Conservation (phyloP, 2,329 filamentous ascomycete genomes). For the Penicillium sclerotigenum region DNA sequence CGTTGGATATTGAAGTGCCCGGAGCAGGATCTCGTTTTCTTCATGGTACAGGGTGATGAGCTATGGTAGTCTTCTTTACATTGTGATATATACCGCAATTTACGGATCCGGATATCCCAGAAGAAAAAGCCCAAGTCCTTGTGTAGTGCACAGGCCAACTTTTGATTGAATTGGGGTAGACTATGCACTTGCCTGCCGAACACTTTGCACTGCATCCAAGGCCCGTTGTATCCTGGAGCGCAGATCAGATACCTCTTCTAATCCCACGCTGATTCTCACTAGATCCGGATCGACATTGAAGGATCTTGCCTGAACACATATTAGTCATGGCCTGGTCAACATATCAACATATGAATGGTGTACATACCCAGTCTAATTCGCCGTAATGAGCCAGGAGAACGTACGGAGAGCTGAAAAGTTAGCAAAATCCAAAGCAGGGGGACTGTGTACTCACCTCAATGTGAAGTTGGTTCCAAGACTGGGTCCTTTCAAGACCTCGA, state of each 20-base stretch:
- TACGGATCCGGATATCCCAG: conserved; percentile 9
- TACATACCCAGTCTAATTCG: conserved; percentile 79
- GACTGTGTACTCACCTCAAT: conserved; percentile 52
- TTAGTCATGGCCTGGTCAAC: conserved; percentile 12
- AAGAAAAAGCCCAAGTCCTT: not conserved
- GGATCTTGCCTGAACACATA: conserved; percentile 57
- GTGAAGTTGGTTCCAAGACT: conserved; percentile 97
- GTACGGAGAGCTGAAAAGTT: conserved; percentile 68
- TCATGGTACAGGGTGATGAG: not conserved
- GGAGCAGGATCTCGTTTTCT: conserved; percentile 12
- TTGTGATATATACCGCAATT: conserved; percentile 9
- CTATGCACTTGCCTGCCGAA: conserved; percentile 10
- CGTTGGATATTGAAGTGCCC: not conserved
- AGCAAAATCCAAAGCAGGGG: conserved; percentile 6
- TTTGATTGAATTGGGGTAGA: not conserved
- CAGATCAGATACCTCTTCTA: conserved; percentile 73
- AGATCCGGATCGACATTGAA: conserved; percentile 79
- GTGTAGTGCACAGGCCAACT: not conserved
- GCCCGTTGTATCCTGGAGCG: conserved; percentile 63
- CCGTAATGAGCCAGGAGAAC: conserved; percentile 86
- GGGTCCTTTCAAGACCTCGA: conserved; percentile 88
- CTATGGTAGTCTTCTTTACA: conserved; percentile 1
- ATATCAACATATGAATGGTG: not conserved
- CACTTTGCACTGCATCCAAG: conserved; percentile 55
- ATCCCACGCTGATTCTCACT: conserved; percentile 80